A percentile compares a stretch with the other conserved stretches of the same genome.
These are phyloP conservation scores for Xerocomellus intermedius DNA, from an alignment of 768 basidiomycete genomes.

Conservation along the genomic window DNA sequence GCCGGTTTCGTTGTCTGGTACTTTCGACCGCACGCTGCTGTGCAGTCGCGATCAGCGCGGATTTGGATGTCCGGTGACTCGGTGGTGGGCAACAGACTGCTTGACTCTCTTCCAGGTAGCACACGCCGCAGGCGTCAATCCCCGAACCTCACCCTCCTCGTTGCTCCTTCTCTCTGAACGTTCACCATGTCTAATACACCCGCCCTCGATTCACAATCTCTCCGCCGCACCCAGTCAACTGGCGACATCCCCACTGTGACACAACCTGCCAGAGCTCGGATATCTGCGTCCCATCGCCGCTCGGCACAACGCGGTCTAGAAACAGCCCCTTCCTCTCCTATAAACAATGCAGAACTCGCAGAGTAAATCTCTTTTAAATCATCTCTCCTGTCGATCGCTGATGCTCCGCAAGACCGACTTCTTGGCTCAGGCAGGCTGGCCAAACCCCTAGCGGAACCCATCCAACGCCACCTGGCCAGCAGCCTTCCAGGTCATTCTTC, in stretches of 20 bases:
- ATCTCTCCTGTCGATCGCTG: conserved; percentile 16
- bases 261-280: conserved; percentile 27
- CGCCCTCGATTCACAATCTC: conserved; percentile 31
- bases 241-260: conserved; percentile 30
- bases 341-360: conserved; percentile 13
- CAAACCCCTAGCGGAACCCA: conserved; percentile 17
- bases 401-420: conserved; percentile 19
- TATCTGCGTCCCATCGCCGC: conserved; percentile 30
- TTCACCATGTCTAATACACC: conserved; percentile 29
- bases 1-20: not conserved
- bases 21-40: conserved; percentile 4
- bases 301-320: conserved; percentile 25
- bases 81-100: conserved; percentile 11
- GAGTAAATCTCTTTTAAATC: conserved; percentile 17
- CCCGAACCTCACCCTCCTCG: conserved; percentile 13
- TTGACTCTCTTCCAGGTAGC: conserved; percentile 11
- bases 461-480: conserved; percentile 1
- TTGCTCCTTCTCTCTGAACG: conserved; percentile 16
- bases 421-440: conserved; percentile 27
- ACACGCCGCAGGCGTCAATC: conserved; percentile 34
- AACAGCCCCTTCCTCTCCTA: conserved; percentile 18
- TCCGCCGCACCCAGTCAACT: conserved; percentile 36
- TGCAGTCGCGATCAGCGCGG: conserved; percentile 16
- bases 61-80: conserved; percentile 19
- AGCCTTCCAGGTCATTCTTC: conserved; percentile 17